Conservation (phyloP, 805 yeast species). For the Schwanniomyces sp. region DNA sequence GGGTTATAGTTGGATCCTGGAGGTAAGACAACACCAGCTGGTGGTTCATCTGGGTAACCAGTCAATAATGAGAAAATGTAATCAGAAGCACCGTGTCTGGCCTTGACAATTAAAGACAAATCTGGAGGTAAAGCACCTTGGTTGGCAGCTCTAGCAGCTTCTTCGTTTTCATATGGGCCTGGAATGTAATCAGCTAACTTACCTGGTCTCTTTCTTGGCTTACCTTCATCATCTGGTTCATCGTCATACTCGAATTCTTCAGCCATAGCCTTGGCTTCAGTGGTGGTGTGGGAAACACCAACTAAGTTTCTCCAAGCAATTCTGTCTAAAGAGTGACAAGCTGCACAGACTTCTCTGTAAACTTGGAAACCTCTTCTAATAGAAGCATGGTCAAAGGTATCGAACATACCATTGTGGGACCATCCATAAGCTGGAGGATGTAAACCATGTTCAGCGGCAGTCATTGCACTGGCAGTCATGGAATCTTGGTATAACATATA, state of each 20-base stretch:
- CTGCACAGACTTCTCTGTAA: slow-evolving; percentile 98
- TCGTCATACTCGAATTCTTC: slow-evolving; percentile 98
- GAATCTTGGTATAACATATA: slow-evolving; percentile 81
- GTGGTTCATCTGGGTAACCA: slow-evolving; percentile 98
- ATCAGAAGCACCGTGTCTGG: slow-evolving; percentile 97
- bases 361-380: slow-evolving; percentile 99
- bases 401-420: slow-evolving; percentile 92
- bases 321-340: slow-evolving; percentile 96
- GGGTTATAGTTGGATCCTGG: slow-evolving; percentile 98
- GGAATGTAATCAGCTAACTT: slow-evolving; percentile 94
- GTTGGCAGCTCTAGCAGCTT: slow-evolving; percentile 99
- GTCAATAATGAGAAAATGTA: slow-evolving; percentile 93
- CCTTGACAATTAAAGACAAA: slow-evolving; percentile 94
- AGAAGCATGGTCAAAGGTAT: slow-evolving; percentile 89
- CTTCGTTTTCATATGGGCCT: slow-evolving; percentile 95
- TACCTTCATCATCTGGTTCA: slow-evolving; percentile 94
- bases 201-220: slow-evolving; percentile 97
- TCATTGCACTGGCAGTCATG: slow-evolving; percentile 90
- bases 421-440: slow-evolving; percentile 92
- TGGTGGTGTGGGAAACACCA: slow-evolving; percentile 90
- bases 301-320: slow-evolving; percentile 98
- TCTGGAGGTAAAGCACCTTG: slow-evolving; percentile 99
- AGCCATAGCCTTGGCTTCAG: slow-evolving; percentile 90
- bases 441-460: slow-evolving; percentile 98
- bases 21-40: slow-evolving; percentile 93